Conservation (phyloP, 768 basidiomycete species). For the Antrodiella citrinella region DNA sequence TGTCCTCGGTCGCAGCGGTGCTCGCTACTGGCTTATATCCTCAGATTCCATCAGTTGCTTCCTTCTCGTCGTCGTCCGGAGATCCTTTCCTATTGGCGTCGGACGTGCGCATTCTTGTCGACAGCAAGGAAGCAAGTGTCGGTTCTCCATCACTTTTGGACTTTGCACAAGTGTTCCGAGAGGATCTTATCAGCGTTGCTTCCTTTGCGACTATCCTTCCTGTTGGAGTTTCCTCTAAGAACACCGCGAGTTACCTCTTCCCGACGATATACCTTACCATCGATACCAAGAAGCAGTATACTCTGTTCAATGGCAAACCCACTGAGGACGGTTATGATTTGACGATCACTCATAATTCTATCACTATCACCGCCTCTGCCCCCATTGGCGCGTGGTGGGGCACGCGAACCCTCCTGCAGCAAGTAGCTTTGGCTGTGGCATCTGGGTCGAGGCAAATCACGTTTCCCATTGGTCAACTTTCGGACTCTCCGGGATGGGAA, state of each 20-base stretch:
- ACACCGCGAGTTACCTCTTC: not conserved
- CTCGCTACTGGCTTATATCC: slow-evolving; percentile 11
- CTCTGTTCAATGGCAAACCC: slow-evolving; percentile 27
- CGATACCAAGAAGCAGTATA: slow-evolving; percentile 17
- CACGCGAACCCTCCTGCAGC: slow-evolving; percentile 35
- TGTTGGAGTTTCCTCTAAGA: slow-evolving; percentile 11
- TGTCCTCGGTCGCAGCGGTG: not conserved
- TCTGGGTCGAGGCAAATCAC: slow-evolving; percentile 9
- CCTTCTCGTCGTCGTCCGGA: slow-evolving; percentile 18
- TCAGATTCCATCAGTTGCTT: slow-evolving; percentile 31
- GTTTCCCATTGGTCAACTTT: slow-evolving; percentile 27
- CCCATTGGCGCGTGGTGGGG: slow-evolving; percentile 37
- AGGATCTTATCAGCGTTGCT: slow-evolving; percentile 25
- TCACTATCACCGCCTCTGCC: slow-evolving; percentile 25
- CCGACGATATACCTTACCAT: slow-evolving; percentile 27
- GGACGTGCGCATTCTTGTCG: slow-evolving; percentile 29
- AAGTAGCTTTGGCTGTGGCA: slow-evolving; percentile 24
- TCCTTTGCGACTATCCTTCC: slow-evolving; percentile 21
- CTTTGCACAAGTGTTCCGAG: slow-evolving; percentile 30
- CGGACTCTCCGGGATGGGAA: slow-evolving; percentile 36
- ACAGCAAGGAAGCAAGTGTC: slow-evolving; percentile 18
- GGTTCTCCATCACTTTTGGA: slow-evolving; percentile 25
- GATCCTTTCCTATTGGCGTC: slow-evolving; percentile 24
- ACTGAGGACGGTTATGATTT: slow-evolving; percentile 35
- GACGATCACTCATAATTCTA: slow-evolving; percentile 20